These are phyloP conservation scores for Onygena corvina DNA, from an alignment of 2,329 filamentous ascomycete species.

Conservation along the genomic window DNA sequence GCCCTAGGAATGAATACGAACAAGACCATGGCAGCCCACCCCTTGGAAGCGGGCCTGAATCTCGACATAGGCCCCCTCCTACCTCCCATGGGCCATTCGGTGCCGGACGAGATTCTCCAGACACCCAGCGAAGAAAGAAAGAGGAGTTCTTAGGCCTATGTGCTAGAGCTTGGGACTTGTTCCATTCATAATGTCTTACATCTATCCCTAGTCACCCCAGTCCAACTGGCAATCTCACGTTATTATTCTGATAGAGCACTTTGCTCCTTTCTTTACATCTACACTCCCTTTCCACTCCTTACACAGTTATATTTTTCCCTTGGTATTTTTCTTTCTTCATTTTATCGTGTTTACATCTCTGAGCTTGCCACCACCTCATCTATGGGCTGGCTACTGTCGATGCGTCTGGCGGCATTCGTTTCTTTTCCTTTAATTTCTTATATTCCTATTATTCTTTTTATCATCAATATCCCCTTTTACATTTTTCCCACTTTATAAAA, in stretches of 20 bases:
- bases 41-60: conserved; percentile 58
- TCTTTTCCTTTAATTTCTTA: neutral
- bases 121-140: conserved; percentile 73
- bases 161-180: conserved; percentile 86
- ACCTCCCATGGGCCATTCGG: conserved; percentile 17
- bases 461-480: neutral
- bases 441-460: neutral
- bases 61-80: conserved; percentile 30
- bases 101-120: conserved; percentile 69
- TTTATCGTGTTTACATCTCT: neutral
- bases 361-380: neutral
- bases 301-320: neutral
- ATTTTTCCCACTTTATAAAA: neutral
- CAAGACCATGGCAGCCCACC: conserved; percentile 74
- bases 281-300: neutral
- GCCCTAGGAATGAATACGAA: conserved; percentile 82
- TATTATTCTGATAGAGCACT: no score
- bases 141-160: conserved; percentile 84
- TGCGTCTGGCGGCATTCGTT: neutral
- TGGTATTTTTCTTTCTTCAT: neutral
- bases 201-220: neutral
- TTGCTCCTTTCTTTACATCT: neutral
- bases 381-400: conserved; percentile 3
- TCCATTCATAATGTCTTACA: conserved; percentile 59
- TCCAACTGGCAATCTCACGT: no score